Base-by-base conservation (phyloP, 257 asterid species). In the Thymus quinquecostatus region DNA sequence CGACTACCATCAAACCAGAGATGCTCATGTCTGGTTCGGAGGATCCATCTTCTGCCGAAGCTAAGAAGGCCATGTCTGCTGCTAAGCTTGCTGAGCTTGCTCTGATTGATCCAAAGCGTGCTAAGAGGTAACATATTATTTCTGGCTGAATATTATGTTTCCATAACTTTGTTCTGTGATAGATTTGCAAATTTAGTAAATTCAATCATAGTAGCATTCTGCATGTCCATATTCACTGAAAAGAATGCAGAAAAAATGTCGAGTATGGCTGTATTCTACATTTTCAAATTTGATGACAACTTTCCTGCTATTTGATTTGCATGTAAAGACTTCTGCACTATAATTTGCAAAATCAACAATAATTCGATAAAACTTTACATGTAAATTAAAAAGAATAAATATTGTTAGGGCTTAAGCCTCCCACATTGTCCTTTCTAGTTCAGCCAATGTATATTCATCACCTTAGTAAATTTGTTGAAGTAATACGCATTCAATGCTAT, bases 21-120 rank as follows among this genome's bases (percentile, higher is more conserved):
- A 86, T 89, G 97, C 95, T 91, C 33, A 81, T 88, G 82, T 78
- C 91, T 10, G 92, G 91, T 71, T 40, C 87, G 3, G 98, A 91
- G 64, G 99, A 94, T 53, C 85, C 85, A n/a, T 82, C 95, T 57
- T 55, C 83, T 68, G 82, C 83, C 66, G 97, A 94, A 58, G 71
- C 92, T 70, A 94, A 91, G 88, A 94, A 94, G 83, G 90, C 99
- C 8, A 79, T 86, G 63, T 91, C 99, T 79, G 96, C 97, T 67
- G 93, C 98, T 68, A 94, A 94, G 86, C 97, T 94, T 71, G 92
- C 97, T 70, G 99, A 94, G 78, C 97, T 94, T 72, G 99, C 99
- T 59, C 86, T 91, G 43, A 80, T 91, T 58, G 99, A 94, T 85
- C 99, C 98, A 29, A 94, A 94, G 78, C 97, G 98, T 74, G 99